Base-by-base conservation (phyloP, 306 rosid genomes). In the Malus sylvestris region DNA sequence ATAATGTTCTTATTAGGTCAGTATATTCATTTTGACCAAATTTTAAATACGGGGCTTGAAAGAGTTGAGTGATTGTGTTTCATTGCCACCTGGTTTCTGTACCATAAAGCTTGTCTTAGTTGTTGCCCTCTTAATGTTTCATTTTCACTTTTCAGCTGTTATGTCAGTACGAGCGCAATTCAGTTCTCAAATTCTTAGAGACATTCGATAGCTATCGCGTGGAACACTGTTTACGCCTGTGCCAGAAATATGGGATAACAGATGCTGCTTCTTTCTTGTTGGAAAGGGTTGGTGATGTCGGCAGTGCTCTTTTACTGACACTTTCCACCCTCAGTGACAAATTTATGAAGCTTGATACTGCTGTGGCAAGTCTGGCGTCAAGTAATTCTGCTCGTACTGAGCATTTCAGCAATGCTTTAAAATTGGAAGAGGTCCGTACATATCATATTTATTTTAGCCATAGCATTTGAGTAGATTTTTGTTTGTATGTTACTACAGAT, bases 211-310 rank as follows among this genome's bases (percentile, higher is more conserved):
- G 96, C 90, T 95, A 95, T 76, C 93, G 92, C 1, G 93, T 95
- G 87, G 97, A 90, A 78, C 91, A 89, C 77, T 92, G 97, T 89
- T 89, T 92, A 76, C 93, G 84, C 49, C 88, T 95, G 38, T 95
- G 99, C 80, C 97, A 92, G 81, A 86, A 90, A 76, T 89, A 95
- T 81, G 93, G 86, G 76, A 89, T 95, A 72, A 51, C 86, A 60
- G 97, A 95, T 86, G 99, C 99, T 83, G 90, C 99, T 25, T 89
- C 99, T 15, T 95, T 87, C 85, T 89, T 95, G 79, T 81, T 92
- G 80, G 97, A 95, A 87, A 89, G 97, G 85, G 97, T 95, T 78
- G 97, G 97, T 78, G 93, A 92, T 85, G 97, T 92, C 76, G 96
- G 97, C 58, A 88, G 85, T 85, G 99, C 99, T 70, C 99, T 95